Evolutionary conservation across 1,284 basidiomycete genomes (phyloP).

Genomic region (Moesziomyces aphidis): DNA sequence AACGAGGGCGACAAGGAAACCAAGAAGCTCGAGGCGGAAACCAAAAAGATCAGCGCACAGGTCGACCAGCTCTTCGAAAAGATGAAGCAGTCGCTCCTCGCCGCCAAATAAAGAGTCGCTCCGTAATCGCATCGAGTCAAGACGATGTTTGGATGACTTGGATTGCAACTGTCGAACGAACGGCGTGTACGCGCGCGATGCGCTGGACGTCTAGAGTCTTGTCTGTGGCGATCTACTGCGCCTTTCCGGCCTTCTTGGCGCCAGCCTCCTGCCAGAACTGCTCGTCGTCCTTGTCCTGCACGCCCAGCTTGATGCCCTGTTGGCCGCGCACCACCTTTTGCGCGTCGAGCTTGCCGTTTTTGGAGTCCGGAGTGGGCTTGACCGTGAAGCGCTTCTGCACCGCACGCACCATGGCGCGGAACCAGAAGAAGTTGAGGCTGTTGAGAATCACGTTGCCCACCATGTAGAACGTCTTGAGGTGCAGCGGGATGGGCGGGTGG

Average conservation of each 20-base stretch:
- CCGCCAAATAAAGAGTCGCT: not conserved
- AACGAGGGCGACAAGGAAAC: slow-evolving; percentile 56
- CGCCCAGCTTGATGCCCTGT: slow-evolving; percentile 51
- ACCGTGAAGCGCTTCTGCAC: slow-evolving; percentile 65
- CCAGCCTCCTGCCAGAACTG: slow-evolving; percentile 53
- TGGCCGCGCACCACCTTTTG: slow-evolving; percentile 45
- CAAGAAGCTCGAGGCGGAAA: slow-evolving; percentile 55
- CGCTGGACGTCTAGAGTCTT: not conserved
- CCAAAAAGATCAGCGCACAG: slow-evolving; percentile 50
- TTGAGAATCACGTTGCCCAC: slow-evolving; percentile 58
- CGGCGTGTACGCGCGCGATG: not conserved
- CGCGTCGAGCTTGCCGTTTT: slow-evolving; percentile 32
- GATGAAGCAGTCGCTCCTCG: slow-evolving; percentile 48
- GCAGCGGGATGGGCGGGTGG: slow-evolving; percentile 28
- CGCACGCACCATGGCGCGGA: slow-evolving; percentile 67
- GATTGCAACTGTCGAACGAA: not conserved
- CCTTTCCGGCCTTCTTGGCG: slow-evolving; percentile 33
- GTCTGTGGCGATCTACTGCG: slow-evolving; percentile 13
- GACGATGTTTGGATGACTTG: not conserved
- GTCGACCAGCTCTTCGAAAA: slow-evolving; percentile 58
- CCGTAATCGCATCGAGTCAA: too few relatives aligned
- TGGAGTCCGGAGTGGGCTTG: slow-evolving; percentile 14
- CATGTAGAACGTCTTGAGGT: slow-evolving; percentile 51
- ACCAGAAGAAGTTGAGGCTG: slow-evolving; percentile 69
- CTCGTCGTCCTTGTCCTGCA: slow-evolving; percentile 50